phyloP scores from a whole-genome alignment of 164 flowering plant genomes.

The Stephania japonica region DNA sequence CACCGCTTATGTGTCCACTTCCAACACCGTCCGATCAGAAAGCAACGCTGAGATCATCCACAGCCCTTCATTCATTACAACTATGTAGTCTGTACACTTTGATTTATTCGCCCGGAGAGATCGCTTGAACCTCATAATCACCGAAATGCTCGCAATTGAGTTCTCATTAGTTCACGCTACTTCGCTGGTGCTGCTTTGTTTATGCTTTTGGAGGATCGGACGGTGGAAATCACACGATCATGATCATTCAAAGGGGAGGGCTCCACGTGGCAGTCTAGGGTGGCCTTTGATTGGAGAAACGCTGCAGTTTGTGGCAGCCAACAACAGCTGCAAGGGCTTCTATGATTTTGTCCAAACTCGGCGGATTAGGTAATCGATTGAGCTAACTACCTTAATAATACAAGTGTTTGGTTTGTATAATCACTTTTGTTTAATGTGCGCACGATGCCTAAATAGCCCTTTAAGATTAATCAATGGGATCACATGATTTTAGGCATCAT shows the following conservation, averaged over 20 bases:
- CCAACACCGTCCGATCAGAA: background rate
- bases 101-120: background rate
- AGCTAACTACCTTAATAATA: background rate
- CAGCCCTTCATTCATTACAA: background rate
- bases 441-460: background rate
- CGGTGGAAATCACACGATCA: background rate
- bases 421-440: background rate
- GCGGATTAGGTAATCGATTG: conserved; percentile 25
- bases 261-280: conserved; percentile 49
- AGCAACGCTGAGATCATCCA: background rate
- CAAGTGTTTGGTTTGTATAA: background rate
- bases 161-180: background rate
- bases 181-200: background rate
- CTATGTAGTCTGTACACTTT: background rate
- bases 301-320: conserved; percentile 42
- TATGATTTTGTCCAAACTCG: conserved; percentile 46
- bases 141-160: too few species aligned
- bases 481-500: too few species aligned
- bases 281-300: conserved; percentile 58
- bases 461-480: background rate
- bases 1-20: background rate
- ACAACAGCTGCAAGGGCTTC: conserved; percentile 35
- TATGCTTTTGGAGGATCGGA: background rate
- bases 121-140: too few species aligned
- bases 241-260: conserved; percentile 3